phyloP scores from a whole-genome alignment of 306 rosid genomes.

The Pyrus betulifolia region DNA sequence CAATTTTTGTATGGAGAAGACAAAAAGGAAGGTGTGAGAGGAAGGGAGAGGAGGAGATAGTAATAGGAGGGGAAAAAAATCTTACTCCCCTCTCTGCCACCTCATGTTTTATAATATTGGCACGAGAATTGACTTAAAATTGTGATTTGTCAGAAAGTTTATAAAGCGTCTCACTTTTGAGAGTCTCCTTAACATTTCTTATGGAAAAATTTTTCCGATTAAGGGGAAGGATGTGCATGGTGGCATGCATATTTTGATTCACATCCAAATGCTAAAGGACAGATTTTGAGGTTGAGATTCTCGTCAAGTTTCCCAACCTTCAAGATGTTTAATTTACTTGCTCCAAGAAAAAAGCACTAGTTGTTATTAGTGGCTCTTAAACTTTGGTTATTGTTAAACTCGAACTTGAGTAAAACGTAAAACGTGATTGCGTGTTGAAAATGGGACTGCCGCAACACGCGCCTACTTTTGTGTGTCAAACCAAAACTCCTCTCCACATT shows the following conservation, averaged over 20 bases:
- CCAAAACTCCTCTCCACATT: constrained; percentile 4
- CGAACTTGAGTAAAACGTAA: not conserved
- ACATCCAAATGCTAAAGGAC: constrained; percentile 16
- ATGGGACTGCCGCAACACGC: constrained; percentile 10
- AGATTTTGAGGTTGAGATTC: constrained; percentile 3
- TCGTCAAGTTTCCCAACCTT: constrained; percentile 1
- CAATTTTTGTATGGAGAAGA: no score
- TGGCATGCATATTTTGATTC: not conserved
- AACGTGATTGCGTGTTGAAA: constrained; percentile 31
- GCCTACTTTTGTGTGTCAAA: constrained; percentile 13
- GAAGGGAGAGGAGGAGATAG: no score
- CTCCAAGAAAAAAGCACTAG: constrained; percentile 15
- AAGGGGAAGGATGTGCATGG: not conserved
- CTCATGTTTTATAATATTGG: no score
- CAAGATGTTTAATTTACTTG: constrained; percentile 5
- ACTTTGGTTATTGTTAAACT: not conserved
- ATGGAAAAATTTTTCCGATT: no score
- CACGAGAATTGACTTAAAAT: no score
- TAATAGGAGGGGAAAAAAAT: no score
- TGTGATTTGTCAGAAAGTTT: rapidly evolving
- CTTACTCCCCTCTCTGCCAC: no score
- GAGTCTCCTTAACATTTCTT: rapidly evolving
- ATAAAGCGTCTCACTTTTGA: no score
- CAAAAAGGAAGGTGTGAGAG: no score
- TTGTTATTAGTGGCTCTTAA: not conserved